Evolutionary conservation across 1,284 basidiomycete genomes (phyloP), one percentile per base, ranked within the genome.

Genomic region (Trametes hirsuta): DNA sequence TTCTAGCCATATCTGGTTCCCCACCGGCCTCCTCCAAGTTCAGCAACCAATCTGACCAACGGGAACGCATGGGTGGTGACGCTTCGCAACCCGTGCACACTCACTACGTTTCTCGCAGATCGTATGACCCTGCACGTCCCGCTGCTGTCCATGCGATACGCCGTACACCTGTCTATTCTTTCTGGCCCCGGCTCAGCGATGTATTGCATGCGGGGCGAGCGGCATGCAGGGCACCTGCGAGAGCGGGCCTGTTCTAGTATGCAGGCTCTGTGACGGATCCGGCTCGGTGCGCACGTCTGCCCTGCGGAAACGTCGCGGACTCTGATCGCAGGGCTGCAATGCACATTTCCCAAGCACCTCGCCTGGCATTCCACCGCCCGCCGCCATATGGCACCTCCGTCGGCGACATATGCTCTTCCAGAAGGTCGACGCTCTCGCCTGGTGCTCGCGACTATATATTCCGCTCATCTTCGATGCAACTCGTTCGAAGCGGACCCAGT

Each of bases 371-470:
- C 30, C 30, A 25, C 41, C 25, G 53, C 48, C 40, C 11, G 36
- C 22, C 45, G 22, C 62, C 62, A 61, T 58, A 57, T 60, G 58
- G 62, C 22, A 30, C 52, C 4, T 21, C 21, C 21, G 36, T 30
- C 22, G 51, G 51, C 62, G 46, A 61, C 62, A 60, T 64, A 61
- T 60, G 62, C 55, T 24, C 55, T 51, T 41, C 51, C 49, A 53
- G 55, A 56, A 53, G 48, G 34, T 24, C 34, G 25, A 10, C 9
- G 18, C 53, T 42, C 21, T 50, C 12, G 10, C 22, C 58, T 35
- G 41, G 42, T 39, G 18, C 25, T 40, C 11, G 18, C 45, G 39
- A 51, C 21, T 63, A 63, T 63, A 64, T 56, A 59, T 35, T 12
- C 42, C 4, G 37, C 8, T 11, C 8, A 6, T 21, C 36, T 58